Evolutionary conservation across 139 green algal genomes (phyloP).

Genomic region (Picochlorum sp.): DNA sequence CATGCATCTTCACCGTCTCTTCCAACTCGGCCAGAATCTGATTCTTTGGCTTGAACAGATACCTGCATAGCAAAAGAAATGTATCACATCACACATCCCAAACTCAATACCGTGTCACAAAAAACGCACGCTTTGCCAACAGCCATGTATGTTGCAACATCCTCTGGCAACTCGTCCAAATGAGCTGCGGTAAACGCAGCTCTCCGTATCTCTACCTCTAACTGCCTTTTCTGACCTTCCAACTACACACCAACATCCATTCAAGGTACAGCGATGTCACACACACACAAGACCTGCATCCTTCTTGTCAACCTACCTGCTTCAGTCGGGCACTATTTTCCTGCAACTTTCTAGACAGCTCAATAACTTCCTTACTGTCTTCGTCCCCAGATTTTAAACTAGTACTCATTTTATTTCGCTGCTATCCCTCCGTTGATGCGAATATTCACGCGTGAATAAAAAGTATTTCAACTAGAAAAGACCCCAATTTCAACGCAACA

Average conservation of each 20-base stretch:
- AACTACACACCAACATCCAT: conserved; percentile 11
- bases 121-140: conserved; percentile 30
- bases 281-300: too few species aligned
- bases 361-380: too few species aligned
- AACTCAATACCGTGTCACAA: background rate
- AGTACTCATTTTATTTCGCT: too few species aligned
- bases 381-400: too few species aligned
- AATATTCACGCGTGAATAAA: too few species aligned
- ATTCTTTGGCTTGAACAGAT: conserved; percentile 22
- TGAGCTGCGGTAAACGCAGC: conserved; percentile 32
- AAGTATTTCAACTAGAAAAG: too few species aligned
- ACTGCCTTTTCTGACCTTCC: conserved; percentile 13
- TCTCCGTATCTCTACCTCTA: conserved; percentile 16
- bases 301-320: conserved; percentile 1
- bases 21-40: conserved; percentile 20
- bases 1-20: conserved; percentile 8
- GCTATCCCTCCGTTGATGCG: too few species aligned
- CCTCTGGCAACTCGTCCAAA: conserved; percentile 23
- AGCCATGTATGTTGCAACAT: conserved; percentile 8
- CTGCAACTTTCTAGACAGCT: too few species aligned
- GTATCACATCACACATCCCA: background rate
- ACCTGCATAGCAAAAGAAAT: background rate
- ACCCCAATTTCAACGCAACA: too few species aligned
- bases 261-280: too few species aligned
- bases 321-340: background rate